A percentile compares a stretch with the other conserved stretches of the same genome.
phyloP scores from a whole-genome alignment of 2,329 filamentous ascomycete genomes.

The Claviceps maximensis region DNA sequence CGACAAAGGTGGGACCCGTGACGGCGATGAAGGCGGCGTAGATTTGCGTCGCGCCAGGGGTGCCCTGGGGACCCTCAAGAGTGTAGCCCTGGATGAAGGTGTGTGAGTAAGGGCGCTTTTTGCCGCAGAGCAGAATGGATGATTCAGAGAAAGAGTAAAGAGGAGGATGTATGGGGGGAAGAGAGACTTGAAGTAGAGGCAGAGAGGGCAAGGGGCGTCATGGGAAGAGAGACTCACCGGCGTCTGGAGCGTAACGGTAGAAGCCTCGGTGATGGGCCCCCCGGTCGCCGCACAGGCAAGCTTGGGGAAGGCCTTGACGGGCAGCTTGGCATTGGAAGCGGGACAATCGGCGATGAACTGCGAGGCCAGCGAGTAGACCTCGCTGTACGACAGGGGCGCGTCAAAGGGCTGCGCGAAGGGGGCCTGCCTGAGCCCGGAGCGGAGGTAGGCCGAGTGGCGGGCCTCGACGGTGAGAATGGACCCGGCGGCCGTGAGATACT shows the following conservation, averaged over 20 bases:
- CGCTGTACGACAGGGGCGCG: constrained; percentile 41
- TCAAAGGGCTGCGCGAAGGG: constrained; percentile 50
- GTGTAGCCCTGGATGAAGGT: neutral
- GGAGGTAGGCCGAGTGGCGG: constrained; percentile 48
- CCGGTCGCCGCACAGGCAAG: constrained; percentile 19
- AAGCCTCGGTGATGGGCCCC: neutral
- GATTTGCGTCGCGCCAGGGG: neutral
- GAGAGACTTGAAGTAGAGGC: no score
- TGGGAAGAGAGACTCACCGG: no score
- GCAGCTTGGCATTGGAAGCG: constrained; percentile 36
- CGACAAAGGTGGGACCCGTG: constrained; percentile 5
- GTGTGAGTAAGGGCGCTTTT: no score
- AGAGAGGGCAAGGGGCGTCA: no score
- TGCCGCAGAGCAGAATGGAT: no score
- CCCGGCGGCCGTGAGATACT: constrained; percentile 45
- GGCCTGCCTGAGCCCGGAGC: constrained; percentile 30
- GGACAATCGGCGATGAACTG: constrained; percentile 49
- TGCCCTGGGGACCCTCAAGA: neutral
- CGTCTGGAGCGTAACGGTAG: neutral
- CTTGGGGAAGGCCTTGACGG: constrained; percentile 46
- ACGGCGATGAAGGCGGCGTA: constrained; percentile 7
- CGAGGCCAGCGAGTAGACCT: constrained; percentile 51
- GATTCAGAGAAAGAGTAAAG: no score
- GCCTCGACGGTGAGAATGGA: constrained; percentile 52
- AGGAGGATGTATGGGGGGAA: no score